Evolutionary conservation across 2,329 filamentous ascomycete species (phyloP).

Genomic region (Metarhizium robertsii): DNA sequence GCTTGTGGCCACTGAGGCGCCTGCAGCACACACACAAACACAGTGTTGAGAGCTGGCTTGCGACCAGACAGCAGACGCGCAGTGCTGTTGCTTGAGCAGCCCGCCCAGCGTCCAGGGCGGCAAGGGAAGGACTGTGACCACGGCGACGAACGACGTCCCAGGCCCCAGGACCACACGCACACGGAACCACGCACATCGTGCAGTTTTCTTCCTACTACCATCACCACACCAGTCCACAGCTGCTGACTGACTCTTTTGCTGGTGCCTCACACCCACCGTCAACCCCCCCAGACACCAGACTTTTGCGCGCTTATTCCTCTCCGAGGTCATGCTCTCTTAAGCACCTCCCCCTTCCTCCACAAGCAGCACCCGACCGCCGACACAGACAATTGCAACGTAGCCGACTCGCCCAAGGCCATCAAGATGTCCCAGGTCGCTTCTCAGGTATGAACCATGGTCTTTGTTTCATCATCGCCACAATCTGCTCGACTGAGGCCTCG

Average conservation of each 20-base stretch:
- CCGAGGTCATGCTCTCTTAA: conserved; percentile 31
- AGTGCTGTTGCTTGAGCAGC: too few species aligned
- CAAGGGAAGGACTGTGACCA: too few species aligned
- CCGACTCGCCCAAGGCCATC: conserved; percentile 25
- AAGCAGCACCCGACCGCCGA: conserved; percentile 23
- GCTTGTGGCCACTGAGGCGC: neutral
- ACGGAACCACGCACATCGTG: conserved; percentile 4
- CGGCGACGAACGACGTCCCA: neutral
- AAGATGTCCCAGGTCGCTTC: conserved; percentile 51
- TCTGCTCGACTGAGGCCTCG: neutral
- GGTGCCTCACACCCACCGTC: conserved; percentile 7
- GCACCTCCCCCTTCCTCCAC: conserved; percentile 18
- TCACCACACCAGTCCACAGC: conserved; percentile 6
- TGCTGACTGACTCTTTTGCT: conserved; percentile 4
- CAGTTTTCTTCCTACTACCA: conserved; percentile 13
- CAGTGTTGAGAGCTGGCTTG: too few species aligned
- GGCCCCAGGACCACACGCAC: neutral
- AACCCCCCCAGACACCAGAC: conserved; percentile 8
- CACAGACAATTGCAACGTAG: conserved; percentile 33
- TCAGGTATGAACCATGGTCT: conserved; percentile 36
- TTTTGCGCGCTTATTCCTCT: conserved; percentile 12
- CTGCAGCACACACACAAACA: neutral
- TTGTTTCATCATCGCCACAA: neutral
- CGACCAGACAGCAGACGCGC: too few species aligned
- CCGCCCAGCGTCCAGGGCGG: too few species aligned